Base-by-base conservation (phyloP, 805 yeast genomes). In the Pachysolen tannophilus region DNA sequence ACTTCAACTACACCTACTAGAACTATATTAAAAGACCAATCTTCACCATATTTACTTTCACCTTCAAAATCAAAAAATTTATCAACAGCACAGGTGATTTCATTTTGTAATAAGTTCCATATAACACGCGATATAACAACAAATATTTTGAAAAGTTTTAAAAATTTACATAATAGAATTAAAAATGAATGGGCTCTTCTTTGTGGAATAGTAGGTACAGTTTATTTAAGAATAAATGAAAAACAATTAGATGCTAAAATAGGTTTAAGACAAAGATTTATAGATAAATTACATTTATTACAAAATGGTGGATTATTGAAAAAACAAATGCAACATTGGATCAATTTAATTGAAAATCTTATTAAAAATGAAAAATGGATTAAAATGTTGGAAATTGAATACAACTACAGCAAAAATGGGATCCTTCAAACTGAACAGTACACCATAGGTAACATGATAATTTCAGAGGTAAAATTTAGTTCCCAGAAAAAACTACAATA, bases 121-220 rank as follows among this genome's bases (percentile, higher is more conserved):
- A 58, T 82, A 17, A 83, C 84, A 0, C 57, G 65, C 15, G 63
- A 65, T 0, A 58, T 69, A 2, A 73, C 84, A 0, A 58, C 62
- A 18, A 55, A 60, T 24, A 61, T 82, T 30, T 40, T 78, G 8
- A 67, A 65, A 27, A 67, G 76, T 1, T 80, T 68, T 43, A 55
- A 64, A 26, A 53, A 61, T 3, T 72, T 74, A 46, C 63, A 67
- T 31, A 64, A 67, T 29, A 72, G 74, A 43, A 67, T 78, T 26
- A 69, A 69, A 24, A 75, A 71, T 39, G 79, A 78, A 26, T 81
- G 87, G 86, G 74, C 76, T 6, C 52, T 82, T 16, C 71, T 81
- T 3, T 77, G 83, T 50, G 88, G 88, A 0, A 49, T 82, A 42
- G 65, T 80, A 1, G 61, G 78, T 24, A 69, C 78, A 14, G 77